Conservation (phyloP, 202 grass and related monocot species). For the Zoysia matrella region DNA sequence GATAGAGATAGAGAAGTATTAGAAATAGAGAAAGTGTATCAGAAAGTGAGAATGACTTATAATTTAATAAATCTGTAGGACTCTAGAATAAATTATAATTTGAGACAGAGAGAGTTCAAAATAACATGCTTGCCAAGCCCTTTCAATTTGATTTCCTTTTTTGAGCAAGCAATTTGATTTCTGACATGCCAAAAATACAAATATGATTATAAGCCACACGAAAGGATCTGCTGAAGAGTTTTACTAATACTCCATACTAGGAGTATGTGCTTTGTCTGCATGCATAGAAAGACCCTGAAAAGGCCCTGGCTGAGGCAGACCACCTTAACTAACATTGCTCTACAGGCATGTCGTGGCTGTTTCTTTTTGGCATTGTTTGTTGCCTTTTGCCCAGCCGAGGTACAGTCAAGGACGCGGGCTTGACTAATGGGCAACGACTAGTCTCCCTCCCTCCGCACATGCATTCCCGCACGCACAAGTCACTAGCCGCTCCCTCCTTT, state of each 20-base stretch:
- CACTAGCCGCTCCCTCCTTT: neutral
- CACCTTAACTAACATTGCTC: neutral
- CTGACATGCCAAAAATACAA: neutral
- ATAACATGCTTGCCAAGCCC: neutral
- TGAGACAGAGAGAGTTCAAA: too few relatives aligned
- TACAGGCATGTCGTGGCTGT: neutral
- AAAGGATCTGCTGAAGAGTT: neutral
- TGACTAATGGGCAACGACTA: slow-evolving; percentile 27
- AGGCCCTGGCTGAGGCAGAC: neutral
- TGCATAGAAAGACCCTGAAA: slow-evolving; percentile 9
- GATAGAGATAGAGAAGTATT: too few relatives aligned
- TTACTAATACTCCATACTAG: too few relatives aligned
- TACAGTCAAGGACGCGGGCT: slow-evolving; percentile 40
- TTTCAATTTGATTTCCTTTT: neutral
- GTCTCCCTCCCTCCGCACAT: slow-evolving; percentile 5
- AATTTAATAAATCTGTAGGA: too few relatives aligned
- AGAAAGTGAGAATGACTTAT: too few relatives aligned
- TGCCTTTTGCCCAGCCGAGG: slow-evolving; percentile 33
- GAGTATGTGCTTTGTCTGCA: too few relatives aligned
- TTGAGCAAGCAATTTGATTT: neutral
- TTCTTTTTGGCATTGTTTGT: neutral
- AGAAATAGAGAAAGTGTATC: too few relatives aligned
- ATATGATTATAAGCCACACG: neutral
- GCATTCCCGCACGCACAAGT: slow-evolving; percentile 20
- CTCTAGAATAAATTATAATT: too few relatives aligned